phyloP scores from a whole-genome alignment of 164 flowering plant species.

The Vitis labrusca region DNA sequence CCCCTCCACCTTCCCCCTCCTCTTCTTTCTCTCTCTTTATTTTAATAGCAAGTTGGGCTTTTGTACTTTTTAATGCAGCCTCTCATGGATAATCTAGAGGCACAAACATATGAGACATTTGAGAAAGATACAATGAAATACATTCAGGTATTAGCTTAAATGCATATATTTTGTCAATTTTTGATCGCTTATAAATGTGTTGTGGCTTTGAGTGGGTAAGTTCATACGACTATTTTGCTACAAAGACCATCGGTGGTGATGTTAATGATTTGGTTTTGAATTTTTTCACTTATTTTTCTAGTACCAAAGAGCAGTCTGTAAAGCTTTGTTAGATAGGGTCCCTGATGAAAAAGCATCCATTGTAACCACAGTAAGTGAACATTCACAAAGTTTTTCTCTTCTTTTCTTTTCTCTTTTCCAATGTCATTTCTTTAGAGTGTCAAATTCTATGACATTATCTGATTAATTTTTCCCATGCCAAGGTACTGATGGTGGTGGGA shows the following conservation, averaged over 20 bases:
- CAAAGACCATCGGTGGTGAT: too few species aligned
- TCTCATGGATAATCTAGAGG: constrained; percentile 99
- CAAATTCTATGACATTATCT: background rate
- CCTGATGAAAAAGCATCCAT: constrained; percentile 69
- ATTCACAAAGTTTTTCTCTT: background rate
- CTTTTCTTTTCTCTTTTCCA: background rate
- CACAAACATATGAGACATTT: constrained; percentile 98
- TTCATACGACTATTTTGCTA: too few species aligned
- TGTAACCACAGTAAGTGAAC: constrained; percentile 58
- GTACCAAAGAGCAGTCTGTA: constrained; percentile 86
- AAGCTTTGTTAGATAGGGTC: constrained; percentile 86
- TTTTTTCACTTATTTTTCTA: constrained; percentile 18
- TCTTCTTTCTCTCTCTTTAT: background rate
- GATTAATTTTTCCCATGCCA: background rate
- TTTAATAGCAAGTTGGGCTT: background rate
- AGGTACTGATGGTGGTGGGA: constrained; percentile 99
- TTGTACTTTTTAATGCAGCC: constrained; percentile 56
- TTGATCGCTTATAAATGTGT: background rate
- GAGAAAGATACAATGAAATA: constrained; percentile 92
- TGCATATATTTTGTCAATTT: background rate
- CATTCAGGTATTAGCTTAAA: constrained; percentile 58
- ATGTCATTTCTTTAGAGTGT: background rate
- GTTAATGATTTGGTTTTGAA: background rate
- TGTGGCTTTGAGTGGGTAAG: background rate
- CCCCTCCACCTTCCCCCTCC: too few species aligned